Evolutionary conservation across 163 green algal genomes (phyloP).

Genomic region (Chloromonas sp.): DNA sequence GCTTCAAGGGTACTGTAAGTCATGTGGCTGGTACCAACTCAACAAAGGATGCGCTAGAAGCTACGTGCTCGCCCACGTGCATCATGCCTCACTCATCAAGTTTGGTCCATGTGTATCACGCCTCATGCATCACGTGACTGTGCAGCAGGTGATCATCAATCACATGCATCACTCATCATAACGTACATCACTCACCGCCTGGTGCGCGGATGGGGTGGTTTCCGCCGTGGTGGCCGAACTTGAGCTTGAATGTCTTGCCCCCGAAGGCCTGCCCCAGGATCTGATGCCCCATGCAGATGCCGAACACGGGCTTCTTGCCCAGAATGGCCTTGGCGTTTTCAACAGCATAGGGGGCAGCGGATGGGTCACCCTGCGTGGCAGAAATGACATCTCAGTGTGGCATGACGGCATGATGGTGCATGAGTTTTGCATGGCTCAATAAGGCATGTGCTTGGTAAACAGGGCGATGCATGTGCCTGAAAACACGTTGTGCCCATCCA

Average conservation of each 20-base stretch:
- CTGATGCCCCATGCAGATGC: slow-evolving; percentile 99
- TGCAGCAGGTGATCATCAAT: neutral
- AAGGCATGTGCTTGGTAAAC: too few species aligned
- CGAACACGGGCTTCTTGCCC: slow-evolving; percentile 94
- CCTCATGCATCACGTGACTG: neutral
- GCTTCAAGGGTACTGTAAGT: too few species aligned
- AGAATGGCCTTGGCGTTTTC: slow-evolving; percentile 88
- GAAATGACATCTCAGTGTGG: neutral
- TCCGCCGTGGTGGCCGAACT: slow-evolving; percentile 98
- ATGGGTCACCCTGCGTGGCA: slow-evolving; percentile 81
- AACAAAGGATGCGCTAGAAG: too few species aligned
- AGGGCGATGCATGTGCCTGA: too few species aligned
- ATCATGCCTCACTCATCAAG: too few species aligned
- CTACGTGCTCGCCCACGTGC: too few species aligned
- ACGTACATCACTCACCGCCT: slow-evolving; percentile 41
- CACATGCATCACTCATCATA: neutral
- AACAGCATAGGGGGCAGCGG: slow-evolving; percentile 93
- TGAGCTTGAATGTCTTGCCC: slow-evolving; percentile 97
- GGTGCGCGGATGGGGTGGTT: slow-evolving; percentile 95
- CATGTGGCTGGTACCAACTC: too few species aligned
- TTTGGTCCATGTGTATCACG: too few species aligned
- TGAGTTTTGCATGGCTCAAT: too few species aligned
- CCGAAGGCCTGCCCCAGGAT: slow-evolving; percentile 89
- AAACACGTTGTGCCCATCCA: too few species aligned
- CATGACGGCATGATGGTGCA: too few species aligned